Evolutionary conservation across 371 early-diverging fungal genomes (phyloP).

Genomic region (Rhizopus arrhizus): DNA sequence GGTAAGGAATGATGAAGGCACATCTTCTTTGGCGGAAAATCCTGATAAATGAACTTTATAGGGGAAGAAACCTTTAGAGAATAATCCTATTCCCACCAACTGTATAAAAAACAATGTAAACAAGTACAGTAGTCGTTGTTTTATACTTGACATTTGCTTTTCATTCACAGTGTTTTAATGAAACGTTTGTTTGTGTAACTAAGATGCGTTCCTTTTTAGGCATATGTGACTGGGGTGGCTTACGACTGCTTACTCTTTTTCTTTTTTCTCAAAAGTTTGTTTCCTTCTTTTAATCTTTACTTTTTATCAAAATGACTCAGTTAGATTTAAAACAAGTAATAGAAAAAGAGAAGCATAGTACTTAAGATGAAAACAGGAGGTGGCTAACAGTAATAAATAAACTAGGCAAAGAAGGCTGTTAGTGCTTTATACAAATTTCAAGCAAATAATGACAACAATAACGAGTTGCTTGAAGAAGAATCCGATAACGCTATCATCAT

Average conservation of each 20-base stretch:
- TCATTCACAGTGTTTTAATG: background rate
- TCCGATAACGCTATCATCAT: slow-evolving; percentile 13
- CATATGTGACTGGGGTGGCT: slow-evolving; percentile 1
- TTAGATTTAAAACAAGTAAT: slow-evolving; percentile 22
- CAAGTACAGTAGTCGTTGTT: slow-evolving; percentile 12
- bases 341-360: background rate
- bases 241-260: background rate
- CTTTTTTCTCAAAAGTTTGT: background rate
- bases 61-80: slow-evolving; percentile 79
- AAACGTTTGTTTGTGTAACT: background rate
- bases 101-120: slow-evolving; percentile 48
- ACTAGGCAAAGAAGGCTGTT: slow-evolving; percentile 28
- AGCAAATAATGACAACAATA: background rate
- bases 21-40: slow-evolving; percentile 48
- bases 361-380: background rate
- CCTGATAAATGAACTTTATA: slow-evolving; percentile 71
- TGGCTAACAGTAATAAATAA: too few relatives aligned
- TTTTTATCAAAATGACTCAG: background rate
- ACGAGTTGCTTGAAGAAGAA: slow-evolving; percentile 22
- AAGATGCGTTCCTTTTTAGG: background rate
- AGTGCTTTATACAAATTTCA: slow-evolving; percentile 27
- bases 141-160: slow-evolving; percentile 6
- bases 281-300: background rate
- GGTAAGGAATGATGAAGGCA: slow-evolving; percentile 7
- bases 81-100: slow-evolving; percentile 63